phyloP scores from a whole-genome alignment of 2,329 filamentous ascomycete species.

The Orbilia brochopaga region DNA sequence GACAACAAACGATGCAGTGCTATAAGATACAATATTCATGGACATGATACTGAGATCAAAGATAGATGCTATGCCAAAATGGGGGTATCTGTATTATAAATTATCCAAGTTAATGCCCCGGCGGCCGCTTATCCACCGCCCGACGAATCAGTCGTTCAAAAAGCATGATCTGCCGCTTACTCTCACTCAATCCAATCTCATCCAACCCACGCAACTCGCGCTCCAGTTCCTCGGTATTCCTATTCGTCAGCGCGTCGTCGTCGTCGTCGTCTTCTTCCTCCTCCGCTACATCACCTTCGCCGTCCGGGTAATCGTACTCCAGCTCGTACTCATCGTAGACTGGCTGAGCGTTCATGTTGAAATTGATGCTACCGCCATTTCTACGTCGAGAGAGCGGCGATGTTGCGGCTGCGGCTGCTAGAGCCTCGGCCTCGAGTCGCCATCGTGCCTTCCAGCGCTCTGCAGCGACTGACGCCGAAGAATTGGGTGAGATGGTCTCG shows the following conservation, averaged over 20 bases:
- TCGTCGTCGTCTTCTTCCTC: constrained; percentile 17
- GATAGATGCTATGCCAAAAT: neutral
- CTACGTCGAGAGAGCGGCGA: neutral
- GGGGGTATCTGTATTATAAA: neutral
- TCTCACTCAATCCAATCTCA: constrained; percentile 38
- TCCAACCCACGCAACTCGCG: constrained; percentile 38
- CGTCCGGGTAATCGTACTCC: neutral
- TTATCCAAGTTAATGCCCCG: constrained; percentile 1
- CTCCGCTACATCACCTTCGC: constrained; percentile 9
- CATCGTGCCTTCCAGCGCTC: constrained; percentile 26
- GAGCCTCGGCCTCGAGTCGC: constrained; percentile 3
- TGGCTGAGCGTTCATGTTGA: neutral
- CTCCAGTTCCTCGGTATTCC: constrained; percentile 43
- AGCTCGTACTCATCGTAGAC: constrained; percentile 13
- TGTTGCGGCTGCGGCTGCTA: neutral
- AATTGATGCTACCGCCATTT: neutral
- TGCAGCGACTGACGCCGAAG: constrained; percentile 38
- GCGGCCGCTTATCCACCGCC: constrained; percentile 37
- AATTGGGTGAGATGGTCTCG: constrained; percentile 46
- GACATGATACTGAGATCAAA: too few species aligned
- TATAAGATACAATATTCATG: too few species aligned
- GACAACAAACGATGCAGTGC: too few species aligned
- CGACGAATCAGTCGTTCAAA: constrained; percentile 44
- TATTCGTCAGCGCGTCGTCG: constrained; percentile 20
- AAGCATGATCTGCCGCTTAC: constrained; percentile 47